Base-by-base conservation (phyloP, 108 stramenopile species). In the Aureococcus anophagefferens region DNA sequence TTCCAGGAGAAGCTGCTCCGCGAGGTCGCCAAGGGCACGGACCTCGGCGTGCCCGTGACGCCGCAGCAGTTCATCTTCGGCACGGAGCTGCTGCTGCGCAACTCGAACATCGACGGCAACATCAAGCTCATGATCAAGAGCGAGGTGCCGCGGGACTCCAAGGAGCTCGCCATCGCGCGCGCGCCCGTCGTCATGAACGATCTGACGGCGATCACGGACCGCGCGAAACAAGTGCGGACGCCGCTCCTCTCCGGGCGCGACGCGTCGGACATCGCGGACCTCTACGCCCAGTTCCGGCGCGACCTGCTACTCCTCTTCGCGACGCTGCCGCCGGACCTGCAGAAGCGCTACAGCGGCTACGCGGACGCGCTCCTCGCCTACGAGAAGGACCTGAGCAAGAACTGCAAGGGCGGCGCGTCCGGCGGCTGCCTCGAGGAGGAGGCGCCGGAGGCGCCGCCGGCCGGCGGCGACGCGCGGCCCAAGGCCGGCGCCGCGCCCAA, bases 1-100 rank as follows among this genome's bases (percentile, higher is more conserved):
- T 87, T 87, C 68, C 87, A 87, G 68, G 87, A 87, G 68, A 85
- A 85, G 69, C 81, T 87, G n/a, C 70, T 87, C 32, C 81, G 87
- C 14, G 84, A 84, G 29, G 72, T 85, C 62, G 73, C 79, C 31
- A 77, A 79, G 62, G 84, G 84, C 15, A 81, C 85, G 16, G 66
- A 85, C 33, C 45, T 74, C 62, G 83, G 75, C 46, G 81, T 81
- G 0, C 70, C 82, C 18, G 65, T 81, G 45, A 76, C 83, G 25
- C 87, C 87, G 5, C 81, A 84, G 76, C 87, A 87, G 76, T 79
- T 87, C 67, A 78, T 83, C 3, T 87, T 87, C 74, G 87, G 87
- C 13, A 87, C 86, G 28, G 75, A 85, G 46, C 83, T 87, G 30
- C 74, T 87, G 33, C 68, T 87, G 30, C 66, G 75, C 29, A 87